A percentile compares a stretch with the other conserved stretches of the same genome.
Evolutionary conservation across 2,329 filamentous ascomycete genomes (phyloP).

Genomic region (Alternaria metachromatica): DNA sequence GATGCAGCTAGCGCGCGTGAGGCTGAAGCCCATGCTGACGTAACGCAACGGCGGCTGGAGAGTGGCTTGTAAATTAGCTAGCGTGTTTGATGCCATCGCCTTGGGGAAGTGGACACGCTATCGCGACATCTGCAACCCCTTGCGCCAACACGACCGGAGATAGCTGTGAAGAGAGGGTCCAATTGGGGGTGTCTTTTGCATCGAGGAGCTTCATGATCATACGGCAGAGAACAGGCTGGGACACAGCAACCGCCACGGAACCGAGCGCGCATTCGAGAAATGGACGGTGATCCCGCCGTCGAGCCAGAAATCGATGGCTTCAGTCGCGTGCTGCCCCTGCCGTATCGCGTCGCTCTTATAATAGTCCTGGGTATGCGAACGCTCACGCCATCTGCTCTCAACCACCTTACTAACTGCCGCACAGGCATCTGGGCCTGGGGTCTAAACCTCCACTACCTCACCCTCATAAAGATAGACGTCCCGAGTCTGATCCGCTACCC

Average conservation of each 20-base stretch:
- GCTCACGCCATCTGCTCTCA: background rate
- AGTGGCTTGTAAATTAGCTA: slow-evolving; percentile 23
- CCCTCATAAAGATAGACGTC: slow-evolving; percentile 82
- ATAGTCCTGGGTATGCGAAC: slow-evolving; percentile 74
- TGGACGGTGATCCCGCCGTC: slow-evolving; percentile 77
- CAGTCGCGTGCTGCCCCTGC: slow-evolving; percentile 84
- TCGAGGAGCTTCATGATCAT: slow-evolving; percentile 23
- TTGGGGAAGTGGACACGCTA: slow-evolving; percentile 42
- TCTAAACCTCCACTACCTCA: slow-evolving; percentile 86
- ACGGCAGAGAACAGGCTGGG: slow-evolving; percentile 24
- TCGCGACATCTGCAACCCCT: slow-evolving; percentile 21
- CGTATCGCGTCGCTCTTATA: slow-evolving; percentile 86
- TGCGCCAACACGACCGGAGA: slow-evolving; percentile 15
- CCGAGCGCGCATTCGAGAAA: slow-evolving; percentile 45
- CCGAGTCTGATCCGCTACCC: slow-evolving; percentile 87
- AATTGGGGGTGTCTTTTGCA: slow-evolving; percentile 1
- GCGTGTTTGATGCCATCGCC: slow-evolving; percentile 20
- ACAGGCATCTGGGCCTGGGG: slow-evolving; percentile 95
- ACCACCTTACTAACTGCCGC: background rate
- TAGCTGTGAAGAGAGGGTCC: slow-evolving; percentile 5
- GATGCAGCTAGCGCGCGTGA: slow-evolving; percentile 14
- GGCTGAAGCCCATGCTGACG: slow-evolving; percentile 30
- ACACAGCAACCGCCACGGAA: slow-evolving; percentile 29
- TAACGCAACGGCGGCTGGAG: slow-evolving; percentile 9
- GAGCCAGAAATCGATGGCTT: slow-evolving; percentile 78